A percentile compares a stretch with the other conserved stretches of the same genome.
These are phyloP conservation scores for Phoenix roebelenii DNA, from an alignment of 176 grass and related monocot species.

Conservation along the genomic window DNA sequence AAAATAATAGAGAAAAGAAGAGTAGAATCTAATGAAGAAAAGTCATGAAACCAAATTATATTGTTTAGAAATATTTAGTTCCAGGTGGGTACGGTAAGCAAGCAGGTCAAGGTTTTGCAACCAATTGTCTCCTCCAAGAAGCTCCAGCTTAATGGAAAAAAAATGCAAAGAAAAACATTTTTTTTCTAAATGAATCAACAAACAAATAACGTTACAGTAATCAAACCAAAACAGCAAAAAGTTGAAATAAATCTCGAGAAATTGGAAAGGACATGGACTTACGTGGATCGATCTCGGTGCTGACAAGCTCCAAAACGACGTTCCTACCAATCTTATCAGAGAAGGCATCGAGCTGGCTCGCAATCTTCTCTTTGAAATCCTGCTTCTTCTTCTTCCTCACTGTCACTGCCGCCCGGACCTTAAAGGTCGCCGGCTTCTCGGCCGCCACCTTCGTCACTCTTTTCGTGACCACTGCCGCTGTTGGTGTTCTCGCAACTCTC, in stretches of 20 bases:
- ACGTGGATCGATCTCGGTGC: conserved; percentile 72
- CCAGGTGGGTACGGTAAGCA: no score
- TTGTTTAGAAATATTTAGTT: no score
- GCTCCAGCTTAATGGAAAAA: no score
- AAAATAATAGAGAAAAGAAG: no score
- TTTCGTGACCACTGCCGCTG: conserved; percentile 29
- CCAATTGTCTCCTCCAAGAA: no score
- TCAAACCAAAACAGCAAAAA: neutral
- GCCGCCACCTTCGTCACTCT: neutral
- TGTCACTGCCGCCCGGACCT: conserved; percentile 53
- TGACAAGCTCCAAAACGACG: conserved; percentile 66
- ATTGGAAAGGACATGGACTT: conserved; percentile 3
- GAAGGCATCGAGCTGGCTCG: conserved; percentile 61
- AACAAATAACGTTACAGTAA: no score
- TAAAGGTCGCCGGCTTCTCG: conserved; percentile 42
- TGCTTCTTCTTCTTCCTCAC: conserved; percentile 66
- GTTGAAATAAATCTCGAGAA: neutral
- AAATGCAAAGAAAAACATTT: no score
- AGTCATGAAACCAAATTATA: no score
- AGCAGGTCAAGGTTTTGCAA: no score
- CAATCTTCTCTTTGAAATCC: conserved; percentile 32
- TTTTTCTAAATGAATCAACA: no score
- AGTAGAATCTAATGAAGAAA: no score
- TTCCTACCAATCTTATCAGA: conserved; percentile 48
- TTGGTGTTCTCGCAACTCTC: neutral